phyloP scores from a whole-genome alignment of 371 early-diverging fungal species.

The Mucor piriformis region DNA sequence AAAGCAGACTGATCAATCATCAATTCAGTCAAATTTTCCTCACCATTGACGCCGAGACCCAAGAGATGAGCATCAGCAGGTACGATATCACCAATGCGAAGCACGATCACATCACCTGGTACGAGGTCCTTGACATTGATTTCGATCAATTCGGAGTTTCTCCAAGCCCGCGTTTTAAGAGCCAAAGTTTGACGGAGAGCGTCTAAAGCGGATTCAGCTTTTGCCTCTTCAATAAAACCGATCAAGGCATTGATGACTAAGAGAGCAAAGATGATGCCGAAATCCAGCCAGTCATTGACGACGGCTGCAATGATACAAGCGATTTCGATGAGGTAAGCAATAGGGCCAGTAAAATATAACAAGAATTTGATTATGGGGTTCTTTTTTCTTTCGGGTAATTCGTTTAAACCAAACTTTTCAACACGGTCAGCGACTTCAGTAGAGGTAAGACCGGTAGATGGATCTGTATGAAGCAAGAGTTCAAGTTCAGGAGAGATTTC shows the following conservation, averaged over 20 bases:
- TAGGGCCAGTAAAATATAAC: constrained; percentile 88
- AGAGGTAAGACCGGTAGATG: constrained; percentile 57
- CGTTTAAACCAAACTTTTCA: constrained; percentile 66
- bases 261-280: constrained; percentile 83
- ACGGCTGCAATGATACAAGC: constrained; percentile 75
- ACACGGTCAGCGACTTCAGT: constrained; percentile 62
- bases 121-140: constrained; percentile 78
- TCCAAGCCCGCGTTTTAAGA: constrained; percentile 74
- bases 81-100: constrained; percentile 91
- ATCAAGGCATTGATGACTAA: constrained; percentile 87
- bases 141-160: constrained; percentile 77
- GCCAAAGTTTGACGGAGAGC: constrained; percentile 89
- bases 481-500: constrained; percentile 75
- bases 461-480: constrained; percentile 69
- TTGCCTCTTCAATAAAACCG: constrained; percentile 87
- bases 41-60: constrained; percentile 83
- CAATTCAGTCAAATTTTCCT: constrained; percentile 69
- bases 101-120: constrained; percentile 88
- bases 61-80: constrained; percentile 90
- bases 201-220: constrained; percentile 90
- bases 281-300: constrained; percentile 81
- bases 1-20: constrained; percentile 93
- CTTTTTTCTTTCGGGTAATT: constrained; percentile 78
- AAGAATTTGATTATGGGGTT: constrained; percentile 87
- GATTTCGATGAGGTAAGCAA: constrained; percentile 86